Conservation (phyloP, 352 stramenopile genomes). For the Phytophthora megakarya region DNA sequence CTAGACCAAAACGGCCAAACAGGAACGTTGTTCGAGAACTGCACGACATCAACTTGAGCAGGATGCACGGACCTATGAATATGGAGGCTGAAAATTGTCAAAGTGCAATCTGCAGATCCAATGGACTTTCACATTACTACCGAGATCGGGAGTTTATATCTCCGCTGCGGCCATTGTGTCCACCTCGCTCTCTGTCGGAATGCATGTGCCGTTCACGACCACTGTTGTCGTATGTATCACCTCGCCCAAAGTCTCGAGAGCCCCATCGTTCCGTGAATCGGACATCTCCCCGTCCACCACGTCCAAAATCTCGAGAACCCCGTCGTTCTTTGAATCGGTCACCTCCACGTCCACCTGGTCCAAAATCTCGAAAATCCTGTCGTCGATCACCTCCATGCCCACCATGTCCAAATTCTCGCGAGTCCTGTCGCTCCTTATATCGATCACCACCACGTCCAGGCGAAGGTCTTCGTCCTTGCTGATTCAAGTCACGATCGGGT, state of each 20-base stretch:
- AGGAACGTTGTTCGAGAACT: constrained; percentile 58
- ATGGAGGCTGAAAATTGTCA: constrained; percentile 88
- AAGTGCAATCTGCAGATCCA: constrained; percentile 83
- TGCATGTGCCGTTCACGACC: constrained; percentile 6
- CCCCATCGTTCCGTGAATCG: constrained; percentile 8
- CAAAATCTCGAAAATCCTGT: constrained; percentile 10
- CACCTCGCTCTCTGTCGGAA: constrained; percentile 13
- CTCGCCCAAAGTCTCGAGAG: constrained; percentile 14
- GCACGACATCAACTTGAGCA: constrained; percentile 75
- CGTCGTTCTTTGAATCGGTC: background rate
- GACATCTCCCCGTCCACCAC: background rate
- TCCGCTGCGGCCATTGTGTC: constrained; percentile 28
- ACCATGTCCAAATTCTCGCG: background rate
- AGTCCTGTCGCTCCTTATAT: background rate
- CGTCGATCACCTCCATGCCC: constrained; percentile 3
- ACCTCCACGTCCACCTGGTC: constrained; percentile 3
- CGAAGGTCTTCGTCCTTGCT: constrained; percentile 15
- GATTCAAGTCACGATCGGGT: background rate
- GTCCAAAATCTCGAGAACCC: background rate
- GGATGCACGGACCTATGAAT: constrained; percentile 75
- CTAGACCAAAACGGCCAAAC: constrained; percentile 52
- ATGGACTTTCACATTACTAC: constrained; percentile 69
- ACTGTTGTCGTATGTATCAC: constrained; percentile 8
- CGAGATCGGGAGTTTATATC: constrained; percentile 9
- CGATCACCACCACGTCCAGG: background rate